Evolutionary conservation across 768 basidiomycete genomes (phyloP).

Genomic region (Phallus indusiatus): DNA sequence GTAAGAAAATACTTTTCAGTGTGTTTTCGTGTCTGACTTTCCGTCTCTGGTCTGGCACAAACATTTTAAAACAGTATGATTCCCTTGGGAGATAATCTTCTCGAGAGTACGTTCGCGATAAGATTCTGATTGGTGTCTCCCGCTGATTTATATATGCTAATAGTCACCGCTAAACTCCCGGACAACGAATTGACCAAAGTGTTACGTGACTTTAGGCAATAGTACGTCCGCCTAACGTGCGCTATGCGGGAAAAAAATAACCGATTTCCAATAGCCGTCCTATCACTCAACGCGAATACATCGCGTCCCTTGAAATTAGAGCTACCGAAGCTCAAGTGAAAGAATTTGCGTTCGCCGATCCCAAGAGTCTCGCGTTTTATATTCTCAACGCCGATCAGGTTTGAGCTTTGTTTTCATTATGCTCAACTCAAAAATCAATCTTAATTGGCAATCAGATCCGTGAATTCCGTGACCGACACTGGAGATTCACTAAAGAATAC

Average conservation of each 20-base stretch:
- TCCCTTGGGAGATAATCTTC: conserved; percentile 25
- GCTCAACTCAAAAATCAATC: not conserved
- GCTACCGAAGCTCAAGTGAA: conserved; percentile 13
- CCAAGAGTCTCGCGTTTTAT: conserved; percentile 16
- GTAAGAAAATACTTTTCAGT: not conserved
- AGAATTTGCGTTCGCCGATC: conserved; percentile 16
- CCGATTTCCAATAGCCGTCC: conserved; percentile 13
- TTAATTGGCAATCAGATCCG: conserved; percentile 12
- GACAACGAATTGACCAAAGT: conserved; percentile 22
- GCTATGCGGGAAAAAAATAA: not conserved
- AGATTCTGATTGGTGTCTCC: not conserved
- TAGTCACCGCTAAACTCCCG: conserved; percentile 15
- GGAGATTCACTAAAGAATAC: conserved; percentile 26
- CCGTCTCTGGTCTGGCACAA: not conserved
- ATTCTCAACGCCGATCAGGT: conserved; percentile 16
- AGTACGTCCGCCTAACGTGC: conserved; percentile 4
- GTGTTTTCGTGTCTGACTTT: not conserved
- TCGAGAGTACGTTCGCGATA: conserved; percentile 16
- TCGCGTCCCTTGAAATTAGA: conserved; percentile 18
- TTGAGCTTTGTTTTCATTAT: not conserved
- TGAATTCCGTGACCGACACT: conserved; percentile 25
- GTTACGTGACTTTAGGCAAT: conserved; percentile 24
- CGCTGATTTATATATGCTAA: not conserved
- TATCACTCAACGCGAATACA: conserved; percentile 20
- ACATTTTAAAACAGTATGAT: conserved; percentile 17